Conservation (phyloP, 768 basidiomycete species). For the Phylloporus arenicola region DNA sequence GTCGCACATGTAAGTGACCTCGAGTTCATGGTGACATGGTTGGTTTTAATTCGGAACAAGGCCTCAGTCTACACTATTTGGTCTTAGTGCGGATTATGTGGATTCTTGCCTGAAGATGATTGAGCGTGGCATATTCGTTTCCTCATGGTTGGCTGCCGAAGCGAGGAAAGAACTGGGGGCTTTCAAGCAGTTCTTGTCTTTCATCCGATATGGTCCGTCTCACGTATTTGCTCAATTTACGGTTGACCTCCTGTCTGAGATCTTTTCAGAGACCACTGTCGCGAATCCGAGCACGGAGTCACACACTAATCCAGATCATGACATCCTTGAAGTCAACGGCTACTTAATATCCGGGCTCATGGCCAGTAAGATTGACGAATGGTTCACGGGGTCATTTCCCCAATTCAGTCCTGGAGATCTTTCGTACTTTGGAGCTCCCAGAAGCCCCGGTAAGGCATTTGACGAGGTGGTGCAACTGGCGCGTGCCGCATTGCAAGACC, state of each 20-base stretch:
- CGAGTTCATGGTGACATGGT: constrained; percentile 7
- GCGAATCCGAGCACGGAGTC: constrained; percentile 50
- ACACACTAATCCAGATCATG: constrained; percentile 48
- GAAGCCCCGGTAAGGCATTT: constrained; percentile 20
- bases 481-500: constrained; percentile 42
- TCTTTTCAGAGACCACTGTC: constrained; percentile 41
- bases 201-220: constrained; percentile 66
- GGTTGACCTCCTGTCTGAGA: constrained; percentile 13
- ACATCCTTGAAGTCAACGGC: constrained; percentile 74
- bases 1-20: constrained; percentile 56
- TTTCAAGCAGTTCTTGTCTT: constrained; percentile 75
- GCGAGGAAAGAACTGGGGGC: constrained; percentile 63
- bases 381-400: constrained; percentile 61
- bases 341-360: constrained; percentile 71
- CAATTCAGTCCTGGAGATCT: constrained; percentile 32
- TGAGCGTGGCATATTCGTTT: constrained; percentile 54
- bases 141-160: constrained; percentile 62
- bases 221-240: constrained; percentile 5
- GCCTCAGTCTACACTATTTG: constrained; percentile 52
- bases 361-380: constrained; percentile 66
- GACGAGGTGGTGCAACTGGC: constrained; percentile 44
- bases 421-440: constrained; percentile 19
- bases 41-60: constrained; percentile 34
- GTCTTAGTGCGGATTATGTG: constrained; percentile 47
- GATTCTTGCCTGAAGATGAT: constrained; percentile 48